A percentile compares a stretch with the other conserved stretches of the same genome.
Conservation (phyloP, 352 stramenopile genomes). For the Globisporangium cystogenes region DNA sequence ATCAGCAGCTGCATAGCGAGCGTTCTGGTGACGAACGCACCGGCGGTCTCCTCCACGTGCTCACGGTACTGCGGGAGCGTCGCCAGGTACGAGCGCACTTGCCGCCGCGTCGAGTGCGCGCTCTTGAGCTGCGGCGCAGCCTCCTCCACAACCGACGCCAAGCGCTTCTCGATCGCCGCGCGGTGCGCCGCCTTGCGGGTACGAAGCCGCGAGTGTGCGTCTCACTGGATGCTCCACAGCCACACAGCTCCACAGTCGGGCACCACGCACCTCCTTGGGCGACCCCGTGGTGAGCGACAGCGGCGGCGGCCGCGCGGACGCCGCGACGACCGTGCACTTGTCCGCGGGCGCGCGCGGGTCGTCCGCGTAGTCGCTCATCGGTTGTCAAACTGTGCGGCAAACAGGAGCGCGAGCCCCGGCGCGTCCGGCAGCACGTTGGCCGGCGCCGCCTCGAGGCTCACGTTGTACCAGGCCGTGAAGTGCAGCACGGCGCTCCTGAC, state of each 20-base stretch:
- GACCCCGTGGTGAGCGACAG: constrained; percentile 22
- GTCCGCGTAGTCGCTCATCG: constrained; percentile 35
- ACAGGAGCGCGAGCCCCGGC: constrained; percentile 22
- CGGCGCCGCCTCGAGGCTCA: constrained; percentile 25
- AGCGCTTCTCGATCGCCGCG: constrained; percentile 22
- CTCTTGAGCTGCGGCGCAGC: constrained; percentile 28
- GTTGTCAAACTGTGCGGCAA: constrained; percentile 25
- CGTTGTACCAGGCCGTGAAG: constrained; percentile 56
- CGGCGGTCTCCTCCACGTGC: constrained; percentile 13
- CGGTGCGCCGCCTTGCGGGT: constrained; percentile 14
- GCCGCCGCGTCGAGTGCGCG: constrained; percentile 22
- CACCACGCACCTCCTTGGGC: constrained; percentile 13
- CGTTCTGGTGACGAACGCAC: background rate
- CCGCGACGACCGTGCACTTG: constrained; percentile 22
- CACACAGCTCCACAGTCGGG: no score
- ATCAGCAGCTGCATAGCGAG: background rate
- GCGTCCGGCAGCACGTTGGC: constrained; percentile 35
- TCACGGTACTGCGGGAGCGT: constrained; percentile 23
- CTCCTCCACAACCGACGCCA: constrained; percentile 34
- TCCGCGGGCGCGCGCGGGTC: constrained; percentile 11
- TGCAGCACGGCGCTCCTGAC: constrained; percentile 41
- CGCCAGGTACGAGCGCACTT: constrained; percentile 34
- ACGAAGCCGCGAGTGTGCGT: no score
- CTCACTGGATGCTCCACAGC: no score
- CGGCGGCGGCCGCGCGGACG: constrained; percentile 13